These are phyloP conservation scores for Sclerotinia spermophila DNA, from an alignment of 2,329 filamentous ascomycete species.

Conservation along the genomic window DNA sequence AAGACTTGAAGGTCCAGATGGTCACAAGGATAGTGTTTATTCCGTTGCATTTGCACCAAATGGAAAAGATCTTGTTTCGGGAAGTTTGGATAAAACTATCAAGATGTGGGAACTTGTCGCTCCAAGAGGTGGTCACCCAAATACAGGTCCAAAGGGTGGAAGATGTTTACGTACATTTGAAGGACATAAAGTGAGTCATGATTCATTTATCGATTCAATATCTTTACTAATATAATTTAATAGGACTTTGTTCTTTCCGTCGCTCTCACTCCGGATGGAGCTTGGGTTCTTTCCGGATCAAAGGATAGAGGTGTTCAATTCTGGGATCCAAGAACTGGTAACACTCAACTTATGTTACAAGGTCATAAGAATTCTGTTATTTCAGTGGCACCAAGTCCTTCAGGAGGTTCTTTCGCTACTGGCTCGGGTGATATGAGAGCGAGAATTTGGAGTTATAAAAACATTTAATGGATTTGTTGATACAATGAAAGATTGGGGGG, in stretches of 20 bases:
- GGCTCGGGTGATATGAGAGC: constrained; percentile 97
- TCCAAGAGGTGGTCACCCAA: constrained; percentile 62
- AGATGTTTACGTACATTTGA: constrained; percentile 97
- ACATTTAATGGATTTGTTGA: constrained; percentile 17
- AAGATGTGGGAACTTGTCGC: constrained; percentile 96
- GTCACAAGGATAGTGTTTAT: constrained; percentile 96
- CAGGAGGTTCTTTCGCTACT: constrained; percentile 83
- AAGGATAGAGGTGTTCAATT: constrained; percentile 98
- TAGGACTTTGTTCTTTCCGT: constrained; percentile 96
- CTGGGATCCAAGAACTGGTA: constrained; percentile 92
- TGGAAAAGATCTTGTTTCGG: constrained; percentile 88
- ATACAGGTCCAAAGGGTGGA: constrained; percentile 71
- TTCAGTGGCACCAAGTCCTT: constrained; percentile 88
- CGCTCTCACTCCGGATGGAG: constrained; percentile 86
- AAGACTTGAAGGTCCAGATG: constrained; percentile 85
- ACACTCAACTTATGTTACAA: constrained; percentile 96
- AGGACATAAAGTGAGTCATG: constrained; percentile 73
- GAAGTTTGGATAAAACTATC: constrained; percentile 95
- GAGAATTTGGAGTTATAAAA: constrained; percentile 86
- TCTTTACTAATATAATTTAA: constrained; percentile 23
- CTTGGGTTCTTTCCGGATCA: constrained; percentile 95
- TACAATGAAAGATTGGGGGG: background rate
- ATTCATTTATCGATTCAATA: background rate
- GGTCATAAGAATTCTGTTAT: constrained; percentile 99
- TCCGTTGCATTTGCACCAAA: constrained; percentile 94